Evolutionary conservation across 257 asterid species (phyloP).

Genomic region (Apocynum venetum): DNA sequence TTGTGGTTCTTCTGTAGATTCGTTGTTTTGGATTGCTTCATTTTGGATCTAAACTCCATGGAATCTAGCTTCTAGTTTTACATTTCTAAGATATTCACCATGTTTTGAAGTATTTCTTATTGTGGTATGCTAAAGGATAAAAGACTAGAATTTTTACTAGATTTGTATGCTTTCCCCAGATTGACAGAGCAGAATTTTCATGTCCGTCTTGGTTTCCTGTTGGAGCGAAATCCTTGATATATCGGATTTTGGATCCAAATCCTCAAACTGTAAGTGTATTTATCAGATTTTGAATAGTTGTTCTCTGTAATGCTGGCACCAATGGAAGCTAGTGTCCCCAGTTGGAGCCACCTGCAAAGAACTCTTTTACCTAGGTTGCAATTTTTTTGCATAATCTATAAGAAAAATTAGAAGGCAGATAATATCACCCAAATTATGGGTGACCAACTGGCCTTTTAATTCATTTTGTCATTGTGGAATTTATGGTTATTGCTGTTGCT

Average conservation of each 20-base stretch:
- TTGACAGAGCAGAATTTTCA: conserved; percentile 81
- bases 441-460: neutral
- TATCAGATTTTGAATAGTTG: neutral
- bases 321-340: neutral
- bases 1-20: conserved; percentile 3
- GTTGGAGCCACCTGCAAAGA: neutral
- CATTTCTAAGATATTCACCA: neutral
- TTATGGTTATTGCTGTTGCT: neutral
- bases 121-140: neutral
- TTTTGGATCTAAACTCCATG: neutral
- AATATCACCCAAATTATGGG: neutral
- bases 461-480: neutral
- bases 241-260: conserved; percentile 73
- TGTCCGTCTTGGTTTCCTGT: conserved; percentile 95
- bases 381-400: neutral
- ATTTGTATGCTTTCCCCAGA: conserved; percentile 45
- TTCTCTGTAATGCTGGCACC: neutral
- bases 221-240: conserved; percentile 91
- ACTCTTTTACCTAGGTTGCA: neutral
- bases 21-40: conserved; percentile 11
- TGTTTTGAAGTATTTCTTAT: conserved; percentile 1
- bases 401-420: neutral
- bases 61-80: neutral
- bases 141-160: neutral
- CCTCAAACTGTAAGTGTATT: conserved; percentile 65